Base-by-base conservation (phyloP, 768 basidiomycete genomes). In the Mycena crocata region DNA sequence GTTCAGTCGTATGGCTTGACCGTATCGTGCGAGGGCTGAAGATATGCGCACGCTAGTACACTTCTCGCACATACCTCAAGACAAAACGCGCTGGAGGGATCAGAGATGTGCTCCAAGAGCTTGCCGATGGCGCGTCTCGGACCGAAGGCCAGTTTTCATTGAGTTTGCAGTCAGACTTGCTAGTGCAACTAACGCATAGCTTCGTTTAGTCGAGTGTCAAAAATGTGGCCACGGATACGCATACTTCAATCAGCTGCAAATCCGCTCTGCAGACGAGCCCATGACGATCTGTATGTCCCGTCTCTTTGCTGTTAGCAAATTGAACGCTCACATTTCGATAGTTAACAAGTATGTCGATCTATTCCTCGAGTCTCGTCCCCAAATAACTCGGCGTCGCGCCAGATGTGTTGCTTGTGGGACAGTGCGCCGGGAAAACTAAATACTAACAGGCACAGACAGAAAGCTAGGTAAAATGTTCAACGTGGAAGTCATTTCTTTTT, bases 181-280 rank as follows among this genome's bases (percentile, higher is more conserved):
- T n/a, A n/a, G n/a, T n/a, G n/a, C n/a, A n/a, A n/a, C n/a, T n/a
- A n/a, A n/a, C n/a, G n/a, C n/a, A 44, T 48, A 32, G 12, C 15
- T 23, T 26, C 17, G 23, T 1, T 42, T 24, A 66, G 65, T 57
- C 19, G 54, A 62, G 34, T 67, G 66, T 23, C 66, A 62, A 57
- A 67, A 57, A 28, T 67, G 66, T 6, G 55, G 60, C 19, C 59
- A 67, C 55, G 59, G 60, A 48, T 62, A 42, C 39, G 60, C 66
- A 7, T 67, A 67, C 26, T 67, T 67, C 40, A 37, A 57, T 23
- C 66, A 67, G 23, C 48, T 67, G 28, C 66, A 62, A 37, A 67
- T 46, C 21, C 66, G 60, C 30, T 67, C 66, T 23, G 66, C 60
- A 15, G 60, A 67, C n/a, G 66, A 67, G 28, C 66, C 66, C 0